A percentile compares a stretch with the other conserved stretches of the same genome.
Conservation (phyloP, 139 green algal genomes). For the Chlorella sp. region DNA sequence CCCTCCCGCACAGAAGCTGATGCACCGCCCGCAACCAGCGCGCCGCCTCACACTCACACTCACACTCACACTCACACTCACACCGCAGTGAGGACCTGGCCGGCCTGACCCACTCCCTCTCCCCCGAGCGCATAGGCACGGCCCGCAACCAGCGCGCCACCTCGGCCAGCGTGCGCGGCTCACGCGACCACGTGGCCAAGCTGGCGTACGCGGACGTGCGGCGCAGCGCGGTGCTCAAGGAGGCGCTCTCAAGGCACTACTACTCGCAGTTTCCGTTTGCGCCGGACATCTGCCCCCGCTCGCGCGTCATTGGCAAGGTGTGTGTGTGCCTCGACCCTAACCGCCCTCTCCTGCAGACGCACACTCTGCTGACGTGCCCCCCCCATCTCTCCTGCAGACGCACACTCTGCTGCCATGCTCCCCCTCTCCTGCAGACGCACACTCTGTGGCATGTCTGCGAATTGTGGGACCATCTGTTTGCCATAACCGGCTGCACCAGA, state of each 20-base stretch:
- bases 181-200: slow-evolving; percentile 25
- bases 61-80: too few relatives aligned
- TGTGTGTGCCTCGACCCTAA: neutral
- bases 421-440: slow-evolving; percentile 5
- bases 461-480: too few relatives aligned
- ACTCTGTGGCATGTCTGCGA: too few relatives aligned
- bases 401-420: slow-evolving; percentile 4
- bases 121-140: too few relatives aligned
- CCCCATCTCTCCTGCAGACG: neutral
- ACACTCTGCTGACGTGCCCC: slow-evolving; percentile 1
- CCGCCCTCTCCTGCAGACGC: neutral
- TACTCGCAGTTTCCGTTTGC: slow-evolving; percentile 32
- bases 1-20: too few relatives aligned
- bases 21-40: too few relatives aligned
- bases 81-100: too few relatives aligned
- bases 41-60: too few relatives aligned
- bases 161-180: neutral
- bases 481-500: too few relatives aligned
- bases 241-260: slow-evolving; percentile 37
- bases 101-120: too few relatives aligned
- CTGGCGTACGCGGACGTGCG: slow-evolving; percentile 41
- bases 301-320: slow-evolving; percentile 26
- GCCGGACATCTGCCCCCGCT: slow-evolving; percentile 27
- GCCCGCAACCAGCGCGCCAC: too few relatives aligned
- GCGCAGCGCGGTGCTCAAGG: slow-evolving; percentile 18